These are phyloP conservation scores for Solanum stenotomum DNA, from an alignment of 257 asterid species.

Conservation along the genomic window DNA sequence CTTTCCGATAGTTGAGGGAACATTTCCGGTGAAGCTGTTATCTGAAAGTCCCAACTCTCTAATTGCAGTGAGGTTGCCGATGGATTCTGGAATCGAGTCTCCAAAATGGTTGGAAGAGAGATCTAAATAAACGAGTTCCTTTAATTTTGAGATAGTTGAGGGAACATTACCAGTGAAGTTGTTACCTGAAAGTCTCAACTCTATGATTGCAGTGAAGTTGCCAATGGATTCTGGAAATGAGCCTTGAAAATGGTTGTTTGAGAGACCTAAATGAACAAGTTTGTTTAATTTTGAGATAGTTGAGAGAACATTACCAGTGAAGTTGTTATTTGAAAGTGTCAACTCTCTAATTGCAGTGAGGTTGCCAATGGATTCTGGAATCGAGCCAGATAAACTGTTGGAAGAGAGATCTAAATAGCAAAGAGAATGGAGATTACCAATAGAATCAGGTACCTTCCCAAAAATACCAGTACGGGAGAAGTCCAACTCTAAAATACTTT, in stretches of 20 bases:
- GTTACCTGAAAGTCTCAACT: background rate
- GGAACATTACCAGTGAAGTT: background rate
- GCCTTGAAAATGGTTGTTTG: background rate
- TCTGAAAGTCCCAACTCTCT: background rate
- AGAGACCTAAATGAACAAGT: background rate
- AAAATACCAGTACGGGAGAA: no score
- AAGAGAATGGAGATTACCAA: no score
- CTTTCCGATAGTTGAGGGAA: background rate
- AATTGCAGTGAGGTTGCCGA: background rate
- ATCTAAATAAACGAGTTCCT: background rate
- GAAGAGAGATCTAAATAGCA: no score
- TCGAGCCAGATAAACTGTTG: no score
- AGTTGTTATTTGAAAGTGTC: no score
- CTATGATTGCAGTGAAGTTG: background rate
- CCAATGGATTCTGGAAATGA: no score
- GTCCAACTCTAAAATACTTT: no score
- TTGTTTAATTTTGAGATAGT: background rate
- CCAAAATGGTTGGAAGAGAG: background rate
- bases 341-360: no score
- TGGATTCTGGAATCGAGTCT: background rate
- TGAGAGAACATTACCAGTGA: background rate
- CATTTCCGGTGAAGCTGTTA: background rate
- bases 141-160: background rate
- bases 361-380: no score
- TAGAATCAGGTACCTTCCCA: no score